Percentiles rank a stretch among this genome's conserved stretches.
These are phyloP conservation scores for Venturiaceae sp. DNA, from an alignment of 2,329 filamentous ascomycete species.

Conservation along the genomic window DNA sequence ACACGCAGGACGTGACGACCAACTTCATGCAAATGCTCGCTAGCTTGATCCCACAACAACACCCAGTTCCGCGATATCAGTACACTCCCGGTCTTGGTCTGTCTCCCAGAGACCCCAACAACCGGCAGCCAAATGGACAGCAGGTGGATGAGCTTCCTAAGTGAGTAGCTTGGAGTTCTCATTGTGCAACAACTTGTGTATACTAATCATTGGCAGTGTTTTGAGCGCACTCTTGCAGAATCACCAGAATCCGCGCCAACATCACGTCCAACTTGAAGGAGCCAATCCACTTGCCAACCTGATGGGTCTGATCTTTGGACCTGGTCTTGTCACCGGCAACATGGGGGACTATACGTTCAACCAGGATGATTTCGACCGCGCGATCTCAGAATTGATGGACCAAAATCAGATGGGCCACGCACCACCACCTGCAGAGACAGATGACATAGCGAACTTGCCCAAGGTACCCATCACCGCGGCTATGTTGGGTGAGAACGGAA, in stretches of 20 bases:
- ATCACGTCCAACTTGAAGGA: neutral
- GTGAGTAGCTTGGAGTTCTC: too few relatives aligned
- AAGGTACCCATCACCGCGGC: constrained; percentile 59
- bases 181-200: too few relatives aligned
- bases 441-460: constrained; percentile 64
- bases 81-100: neutral
- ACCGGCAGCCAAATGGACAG: too few relatives aligned
- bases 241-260: neutral
- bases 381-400: constrained; percentile 84
- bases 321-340: neutral
- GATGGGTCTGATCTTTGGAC: neutral
- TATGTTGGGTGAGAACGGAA: constrained; percentile 55
- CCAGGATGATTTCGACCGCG: constrained; percentile 81
- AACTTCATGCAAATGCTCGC: constrained; percentile 3
- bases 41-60: neutral
- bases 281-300: constrained; percentile 40
- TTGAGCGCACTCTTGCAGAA: too few relatives aligned
- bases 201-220: too few relatives aligned
- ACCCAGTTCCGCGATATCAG: neutral
- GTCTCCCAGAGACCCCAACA: neutral
- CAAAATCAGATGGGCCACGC: constrained; percentile 66
- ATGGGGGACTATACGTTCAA: constrained; percentile 71
- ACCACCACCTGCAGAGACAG: constrained; percentile 68
- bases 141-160: too few relatives aligned
- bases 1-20: neutral